A percentile compares a stretch with the other conserved stretches of the same genome.
phyloP scores from a whole-genome alignment of 768 basidiomycete genomes.

The Suillus subalutaceus region DNA sequence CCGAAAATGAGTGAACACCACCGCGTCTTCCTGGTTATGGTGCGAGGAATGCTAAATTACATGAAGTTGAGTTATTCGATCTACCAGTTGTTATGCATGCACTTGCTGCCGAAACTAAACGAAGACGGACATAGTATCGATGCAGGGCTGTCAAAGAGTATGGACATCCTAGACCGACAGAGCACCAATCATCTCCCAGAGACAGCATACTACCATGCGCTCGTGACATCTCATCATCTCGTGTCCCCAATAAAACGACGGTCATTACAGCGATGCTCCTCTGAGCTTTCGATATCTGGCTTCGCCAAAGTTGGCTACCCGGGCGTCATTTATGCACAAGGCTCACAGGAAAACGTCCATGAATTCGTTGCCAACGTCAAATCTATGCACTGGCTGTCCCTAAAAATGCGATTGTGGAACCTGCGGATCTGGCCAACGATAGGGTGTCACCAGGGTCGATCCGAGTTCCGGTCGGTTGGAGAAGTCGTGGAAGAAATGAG shows the following conservation, averaged over 20 bases:
- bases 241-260: conserved; percentile 65
- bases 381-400: conserved; percentile 78
- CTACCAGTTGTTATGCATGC: conserved; percentile 59
- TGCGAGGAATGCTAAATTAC: background rate
- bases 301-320: conserved; percentile 80
- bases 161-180: background rate
- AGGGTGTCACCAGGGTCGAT: conserved; percentile 42
- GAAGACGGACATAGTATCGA: conserved; percentile 27
- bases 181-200: background rate
- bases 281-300: conserved; percentile 55
- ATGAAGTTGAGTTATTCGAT: conserved; percentile 59
- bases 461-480: conserved; percentile 68
- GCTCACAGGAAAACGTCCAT: conserved; percentile 51
- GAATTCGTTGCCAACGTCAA: conserved; percentile 71
- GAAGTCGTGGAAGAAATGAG: conserved; percentile 73
- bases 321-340: conserved; percentile 75
- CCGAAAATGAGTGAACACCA: conserved; percentile 32
- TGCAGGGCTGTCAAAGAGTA: background rate
- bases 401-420: conserved; percentile 61
- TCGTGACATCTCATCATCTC: conserved; percentile 76
- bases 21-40: background rate
- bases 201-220: conserved; percentile 49
- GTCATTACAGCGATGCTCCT: conserved; percentile 57
- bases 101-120: conserved; percentile 61
- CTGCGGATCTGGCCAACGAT: conserved; percentile 27